Evolutionary conservation across 1,284 basidiomycete species (phyloP).

Genomic region (Polyporus tsugae): DNA sequence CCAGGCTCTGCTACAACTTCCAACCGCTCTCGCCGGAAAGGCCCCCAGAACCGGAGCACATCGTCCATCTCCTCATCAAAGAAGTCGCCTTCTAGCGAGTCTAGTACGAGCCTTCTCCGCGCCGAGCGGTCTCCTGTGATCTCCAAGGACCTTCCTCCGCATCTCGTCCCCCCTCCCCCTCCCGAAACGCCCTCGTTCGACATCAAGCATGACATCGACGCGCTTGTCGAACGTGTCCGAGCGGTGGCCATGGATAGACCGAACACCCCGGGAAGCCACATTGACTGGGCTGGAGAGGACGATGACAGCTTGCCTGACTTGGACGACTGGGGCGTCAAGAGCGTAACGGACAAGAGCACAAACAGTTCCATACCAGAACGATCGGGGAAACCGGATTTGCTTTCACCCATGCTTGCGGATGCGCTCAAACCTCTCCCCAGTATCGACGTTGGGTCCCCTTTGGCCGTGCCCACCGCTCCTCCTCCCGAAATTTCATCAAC

Average conservation of each 20-base stretch:
- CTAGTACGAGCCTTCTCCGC: slow-evolving; percentile 30
- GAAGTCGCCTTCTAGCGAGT: slow-evolving; percentile 37
- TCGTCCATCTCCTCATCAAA: slow-evolving; percentile 36
- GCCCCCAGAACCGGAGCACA: slow-evolving; percentile 35
- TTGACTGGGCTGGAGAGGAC: slow-evolving; percentile 87
- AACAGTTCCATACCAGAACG: background rate
- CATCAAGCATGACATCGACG: slow-evolving; percentile 69
- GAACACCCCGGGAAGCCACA: slow-evolving; percentile 77
- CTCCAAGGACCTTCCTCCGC: slow-evolving; percentile 68
- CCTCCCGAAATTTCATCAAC: slow-evolving; percentile 22
- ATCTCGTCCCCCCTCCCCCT: slow-evolving; percentile 48
- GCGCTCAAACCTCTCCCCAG: slow-evolving; percentile 71
- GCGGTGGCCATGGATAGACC: slow-evolving; percentile 77
- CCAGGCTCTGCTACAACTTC: slow-evolving; percentile 34
- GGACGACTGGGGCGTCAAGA: slow-evolving; percentile 79
- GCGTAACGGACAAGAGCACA: slow-evolving; percentile 39
- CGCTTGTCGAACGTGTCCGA: slow-evolving; percentile 74
- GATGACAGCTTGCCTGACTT: slow-evolving; percentile 83
- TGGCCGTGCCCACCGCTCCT: slow-evolving; percentile 33
- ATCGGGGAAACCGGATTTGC: slow-evolving; percentile 41
- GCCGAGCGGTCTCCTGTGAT: slow-evolving; percentile 33
- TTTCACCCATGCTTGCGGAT: slow-evolving; percentile 75
- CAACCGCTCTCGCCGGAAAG: slow-evolving; percentile 39
- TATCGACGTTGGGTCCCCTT: slow-evolving; percentile 36
- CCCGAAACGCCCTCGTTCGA: slow-evolving; percentile 50